Evolutionary conservation across 257 asterid species (phyloP).

Genomic region (Nicotiana tomentosiformis): DNA sequence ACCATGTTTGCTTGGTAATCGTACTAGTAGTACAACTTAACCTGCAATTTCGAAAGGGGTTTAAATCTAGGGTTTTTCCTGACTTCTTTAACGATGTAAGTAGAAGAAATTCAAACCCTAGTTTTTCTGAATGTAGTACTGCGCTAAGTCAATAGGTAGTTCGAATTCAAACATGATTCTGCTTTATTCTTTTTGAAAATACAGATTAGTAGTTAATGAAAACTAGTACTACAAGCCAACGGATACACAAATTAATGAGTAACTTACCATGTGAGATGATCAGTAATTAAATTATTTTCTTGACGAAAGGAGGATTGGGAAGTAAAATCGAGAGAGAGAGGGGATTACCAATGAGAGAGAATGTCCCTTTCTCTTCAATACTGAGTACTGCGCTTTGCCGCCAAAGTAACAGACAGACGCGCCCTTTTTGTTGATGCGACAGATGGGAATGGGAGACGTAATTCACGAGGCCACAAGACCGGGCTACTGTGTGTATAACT

Average conservation of each 20-base stretch:
- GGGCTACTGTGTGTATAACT: no score
- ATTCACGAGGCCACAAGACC: no score
- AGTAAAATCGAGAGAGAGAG: background rate
- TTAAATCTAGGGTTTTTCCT: background rate
- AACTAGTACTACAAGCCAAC: background rate
- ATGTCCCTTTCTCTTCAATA: background rate
- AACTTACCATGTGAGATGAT: no score
- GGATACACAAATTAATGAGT: background rate
- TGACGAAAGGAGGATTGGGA: background rate
- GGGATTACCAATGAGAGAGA: background rate
- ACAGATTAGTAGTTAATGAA: no score
- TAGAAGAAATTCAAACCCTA: background rate
- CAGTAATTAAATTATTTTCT: no score
- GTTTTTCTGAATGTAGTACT: background rate
- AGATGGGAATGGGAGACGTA: no score
- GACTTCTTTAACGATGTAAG: background rate
- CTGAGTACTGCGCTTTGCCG: background rate
- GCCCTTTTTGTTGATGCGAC: background rate
- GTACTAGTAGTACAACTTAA: background rate
- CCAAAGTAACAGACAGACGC: background rate
- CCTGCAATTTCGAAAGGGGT: background rate
- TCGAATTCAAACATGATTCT: no score
- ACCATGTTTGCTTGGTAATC: constrained; percentile 14
- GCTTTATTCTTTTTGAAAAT: no score
- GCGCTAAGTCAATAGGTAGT: background rate